A percentile compares a stretch with the other conserved stretches of the same genome.
These are phyloP conservation scores for Suaeda aralocaspica DNA, from an alignment of 148 eudicot genomes.

Conservation along the genomic window DNA sequence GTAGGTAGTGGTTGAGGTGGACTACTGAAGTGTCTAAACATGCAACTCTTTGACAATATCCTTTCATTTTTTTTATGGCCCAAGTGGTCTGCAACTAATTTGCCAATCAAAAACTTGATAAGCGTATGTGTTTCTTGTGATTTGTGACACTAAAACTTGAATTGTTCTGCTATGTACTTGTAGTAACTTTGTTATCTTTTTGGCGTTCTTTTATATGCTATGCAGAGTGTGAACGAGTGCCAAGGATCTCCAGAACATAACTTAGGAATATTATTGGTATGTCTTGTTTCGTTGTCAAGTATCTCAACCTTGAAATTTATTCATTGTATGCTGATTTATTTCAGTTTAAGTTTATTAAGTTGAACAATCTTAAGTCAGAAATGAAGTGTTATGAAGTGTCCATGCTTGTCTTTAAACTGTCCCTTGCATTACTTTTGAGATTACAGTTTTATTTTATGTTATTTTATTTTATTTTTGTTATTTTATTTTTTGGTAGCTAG, in stretches of 20 bases:
- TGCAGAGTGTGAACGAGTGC: slow-evolving; percentile 54
- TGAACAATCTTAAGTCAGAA: too few relatives aligned
- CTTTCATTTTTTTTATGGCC: not conserved
- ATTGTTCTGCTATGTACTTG: not conserved
- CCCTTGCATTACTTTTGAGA: not conserved
- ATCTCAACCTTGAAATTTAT: not conserved
- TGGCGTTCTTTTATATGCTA: slow-evolving; percentile 14
- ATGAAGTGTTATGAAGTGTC: not conserved
- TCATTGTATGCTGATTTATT: not conserved
- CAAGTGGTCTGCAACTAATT: not conserved
- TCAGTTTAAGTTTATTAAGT: not conserved
- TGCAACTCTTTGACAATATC: too few relatives aligned
- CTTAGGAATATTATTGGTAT: slow-evolving; percentile 84
- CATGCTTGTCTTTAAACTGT: not conserved
- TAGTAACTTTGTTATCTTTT: slow-evolving; percentile 4
- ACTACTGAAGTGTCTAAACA: too few relatives aligned
- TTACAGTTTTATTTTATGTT: too few relatives aligned
- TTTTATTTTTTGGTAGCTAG: too few relatives aligned
- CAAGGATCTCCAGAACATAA: slow-evolving; percentile 65
- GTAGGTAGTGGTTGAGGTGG: too few relatives aligned
- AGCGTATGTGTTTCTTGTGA: slow-evolving; percentile 1
- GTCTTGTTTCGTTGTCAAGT: slow-evolving; percentile 9
- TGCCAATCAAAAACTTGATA: not conserved
- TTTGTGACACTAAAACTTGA: not conserved
- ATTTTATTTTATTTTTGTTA: too few relatives aligned